Percentiles rank a stretch among this genome's conserved stretches.
Conservation (phyloP, 2,329 filamentous ascomycete genomes). For the Fusarium musae region DNA sequence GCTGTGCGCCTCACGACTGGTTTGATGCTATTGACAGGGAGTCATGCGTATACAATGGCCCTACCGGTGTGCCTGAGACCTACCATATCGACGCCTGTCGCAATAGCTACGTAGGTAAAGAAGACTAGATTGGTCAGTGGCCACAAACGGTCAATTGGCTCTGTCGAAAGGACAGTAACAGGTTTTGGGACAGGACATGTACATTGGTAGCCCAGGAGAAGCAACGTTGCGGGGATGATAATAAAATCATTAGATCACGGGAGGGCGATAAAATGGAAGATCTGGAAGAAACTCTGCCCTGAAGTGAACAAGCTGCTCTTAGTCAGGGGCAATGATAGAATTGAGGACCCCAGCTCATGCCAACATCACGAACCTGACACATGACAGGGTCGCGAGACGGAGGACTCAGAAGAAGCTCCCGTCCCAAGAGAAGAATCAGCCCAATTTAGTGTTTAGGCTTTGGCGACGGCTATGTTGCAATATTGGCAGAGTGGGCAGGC, state of each 20-base stretch:
- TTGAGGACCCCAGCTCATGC: neutral
- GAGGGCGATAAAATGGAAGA: rapidly evolving
- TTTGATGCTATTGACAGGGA: neutral
- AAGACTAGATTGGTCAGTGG: neutral
- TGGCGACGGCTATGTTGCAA: rapidly evolving
- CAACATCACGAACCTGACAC: neutral
- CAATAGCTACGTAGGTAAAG: neutral
- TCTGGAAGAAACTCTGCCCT: too few relatives aligned
- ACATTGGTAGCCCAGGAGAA: neutral
- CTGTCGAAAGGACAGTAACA: rapidly evolving
- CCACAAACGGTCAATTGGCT: neutral
- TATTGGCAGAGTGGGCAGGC: neutral
- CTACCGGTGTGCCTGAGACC: neutral
- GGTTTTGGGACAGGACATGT: neutral
- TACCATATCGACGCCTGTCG: rapidly evolving
- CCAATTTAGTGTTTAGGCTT: neutral
- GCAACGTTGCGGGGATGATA: rapidly evolving
- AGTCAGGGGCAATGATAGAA: neutral
- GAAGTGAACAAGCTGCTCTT: neutral
- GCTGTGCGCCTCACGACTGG: neutral
- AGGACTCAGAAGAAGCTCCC: neutral
- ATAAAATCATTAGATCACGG: rapidly evolving
- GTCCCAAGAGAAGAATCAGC: neutral
- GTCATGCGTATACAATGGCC: neutral
- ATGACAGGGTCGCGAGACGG: rapidly evolving